phyloP scores from a whole-genome alignment of 768 basidiomycete genomes.

The Auriculariales sp. region DNA sequence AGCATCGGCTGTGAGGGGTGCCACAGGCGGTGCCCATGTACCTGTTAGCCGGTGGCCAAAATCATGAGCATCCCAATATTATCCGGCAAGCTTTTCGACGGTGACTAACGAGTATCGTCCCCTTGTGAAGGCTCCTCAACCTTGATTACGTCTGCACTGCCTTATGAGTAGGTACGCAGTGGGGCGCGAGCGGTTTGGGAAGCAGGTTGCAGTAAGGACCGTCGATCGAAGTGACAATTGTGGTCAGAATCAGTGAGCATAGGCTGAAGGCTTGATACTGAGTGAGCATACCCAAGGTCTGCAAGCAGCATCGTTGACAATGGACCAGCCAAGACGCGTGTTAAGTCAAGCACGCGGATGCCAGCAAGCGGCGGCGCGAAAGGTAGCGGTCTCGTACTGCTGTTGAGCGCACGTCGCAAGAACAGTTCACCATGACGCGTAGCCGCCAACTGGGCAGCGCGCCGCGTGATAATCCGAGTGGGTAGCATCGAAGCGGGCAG shows the following conservation, averaged over 20 bases:
- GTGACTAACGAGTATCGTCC: conserved; percentile 69
- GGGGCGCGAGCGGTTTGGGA: too few relatives aligned
- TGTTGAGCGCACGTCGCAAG: too few relatives aligned
- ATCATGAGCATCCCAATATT: conserved; percentile 29
- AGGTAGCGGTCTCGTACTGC: background rate
- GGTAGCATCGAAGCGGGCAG: too few relatives aligned
- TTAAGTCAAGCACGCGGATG: conserved; percentile 74
- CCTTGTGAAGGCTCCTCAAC: conserved; percentile 69
- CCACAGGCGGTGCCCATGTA: conserved; percentile 23
- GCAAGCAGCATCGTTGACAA: conserved; percentile 89
- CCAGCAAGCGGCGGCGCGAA: conserved; percentile 55
- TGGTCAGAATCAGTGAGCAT: background rate
- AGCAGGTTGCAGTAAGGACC: background rate
- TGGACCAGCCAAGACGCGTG: conserved; percentile 83
- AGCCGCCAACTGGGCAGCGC: too few relatives aligned
- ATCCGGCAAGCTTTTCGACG: background rate
- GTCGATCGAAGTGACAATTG: too few relatives aligned
- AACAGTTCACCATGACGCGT: too few relatives aligned
- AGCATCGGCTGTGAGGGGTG: conserved; percentile 24
- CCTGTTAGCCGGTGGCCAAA: conserved; percentile 9
- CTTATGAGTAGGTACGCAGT: background rate
- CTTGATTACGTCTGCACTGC: conserved; percentile 81
- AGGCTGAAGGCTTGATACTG: background rate
- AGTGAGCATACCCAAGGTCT: conserved; percentile 36
- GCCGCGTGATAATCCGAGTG: too few relatives aligned